Percentiles rank a stretch among this genome's conserved stretches.
Conservation (phyloP, 1,284 basidiomycete genomes). For the Ceratobasidium theobromae region DNA sequence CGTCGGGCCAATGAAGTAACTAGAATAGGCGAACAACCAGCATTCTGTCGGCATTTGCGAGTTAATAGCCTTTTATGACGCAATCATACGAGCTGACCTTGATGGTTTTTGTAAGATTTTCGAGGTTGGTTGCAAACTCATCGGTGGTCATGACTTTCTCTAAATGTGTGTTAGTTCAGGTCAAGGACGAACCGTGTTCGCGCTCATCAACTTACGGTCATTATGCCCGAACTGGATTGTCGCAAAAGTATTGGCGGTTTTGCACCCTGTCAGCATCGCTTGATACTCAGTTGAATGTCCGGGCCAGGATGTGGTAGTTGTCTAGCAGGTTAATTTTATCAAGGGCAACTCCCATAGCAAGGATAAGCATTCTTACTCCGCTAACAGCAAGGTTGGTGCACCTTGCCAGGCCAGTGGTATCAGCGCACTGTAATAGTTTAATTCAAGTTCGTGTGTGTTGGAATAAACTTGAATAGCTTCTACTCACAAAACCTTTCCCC, state of each 20-base stretch:
- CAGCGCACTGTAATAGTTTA: constrained; percentile 12
- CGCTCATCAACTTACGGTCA: constrained; percentile 1
- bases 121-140: constrained; percentile 25
- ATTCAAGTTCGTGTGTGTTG: too few relatives aligned
- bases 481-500: constrained; percentile 27
- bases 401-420: constrained; percentile 23
- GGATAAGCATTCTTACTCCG: not conserved
- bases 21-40: constrained; percentile 22
- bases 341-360: not conserved
- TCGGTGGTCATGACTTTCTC: constrained; percentile 23
- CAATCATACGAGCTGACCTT: not conserved
- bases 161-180: not conserved
- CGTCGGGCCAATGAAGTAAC: constrained; percentile 19
- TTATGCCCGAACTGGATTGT: constrained; percentile 18
- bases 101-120: constrained; percentile 18
- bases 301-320: constrained; percentile 11
- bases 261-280: constrained; percentile 27
- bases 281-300: constrained; percentile 27
- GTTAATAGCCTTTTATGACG: not conserved
- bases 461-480: too few relatives aligned
- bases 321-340: not conserved
- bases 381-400: constrained; percentile 29
- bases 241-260: constrained; percentile 21
- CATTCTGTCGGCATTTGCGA: not conserved
- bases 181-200: not conserved